Evolutionary conservation across 352 stramenopile species (phyloP), one percentile per base, ranked within the genome.

Genomic region (Blastocystis sp.): DNA sequence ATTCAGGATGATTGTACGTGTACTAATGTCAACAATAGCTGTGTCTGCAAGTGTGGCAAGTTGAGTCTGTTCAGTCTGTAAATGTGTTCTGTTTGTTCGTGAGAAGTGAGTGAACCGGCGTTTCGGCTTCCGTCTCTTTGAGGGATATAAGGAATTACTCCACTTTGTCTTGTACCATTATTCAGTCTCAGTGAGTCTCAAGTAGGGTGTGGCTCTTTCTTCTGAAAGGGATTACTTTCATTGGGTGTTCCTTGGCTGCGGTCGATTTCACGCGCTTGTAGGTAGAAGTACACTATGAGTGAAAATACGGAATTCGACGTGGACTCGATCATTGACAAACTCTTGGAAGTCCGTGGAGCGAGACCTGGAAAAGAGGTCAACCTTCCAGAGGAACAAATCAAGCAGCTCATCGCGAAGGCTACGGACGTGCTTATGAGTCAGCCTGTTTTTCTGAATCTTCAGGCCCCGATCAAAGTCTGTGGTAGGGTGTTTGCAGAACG

Each of bases 391-490:
- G 92, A 90, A 53, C 94, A 98, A 88, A 97, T 98, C 84, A 95
- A 94, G 56, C 95, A 94, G 84, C 91, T 99, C n/a, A 98, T 96
- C 86, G 89, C 97, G 34, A 93, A 97, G 63, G 92, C 93, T 71
- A 91, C 95, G 77, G 95, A 99, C 88, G 92, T 98, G 61, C 97
- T 99, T 87, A 96, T 98, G 84, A 90, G 91, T 44, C 96, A 99
- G 89, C 96, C 96, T 4, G 98, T 99, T 89, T 91, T 99, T 54
- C 87, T 99, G 61, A 96, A 99, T 89, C 90, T 99, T 27, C 96
- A 99, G 89, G 96, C 96, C 44, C 96, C 96, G 6, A 97, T 97
- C 85, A 97, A 97, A 88, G 96, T 97, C 57, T 98, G 94, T 88
- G 94, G 94, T 93, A 85, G 51, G 53, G 88, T n/a, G 44, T 54